These are phyloP conservation scores for Olyra latifolia DNA, from an alignment of 176 grass and related monocot genomes.

Conservation along the genomic window DNA sequence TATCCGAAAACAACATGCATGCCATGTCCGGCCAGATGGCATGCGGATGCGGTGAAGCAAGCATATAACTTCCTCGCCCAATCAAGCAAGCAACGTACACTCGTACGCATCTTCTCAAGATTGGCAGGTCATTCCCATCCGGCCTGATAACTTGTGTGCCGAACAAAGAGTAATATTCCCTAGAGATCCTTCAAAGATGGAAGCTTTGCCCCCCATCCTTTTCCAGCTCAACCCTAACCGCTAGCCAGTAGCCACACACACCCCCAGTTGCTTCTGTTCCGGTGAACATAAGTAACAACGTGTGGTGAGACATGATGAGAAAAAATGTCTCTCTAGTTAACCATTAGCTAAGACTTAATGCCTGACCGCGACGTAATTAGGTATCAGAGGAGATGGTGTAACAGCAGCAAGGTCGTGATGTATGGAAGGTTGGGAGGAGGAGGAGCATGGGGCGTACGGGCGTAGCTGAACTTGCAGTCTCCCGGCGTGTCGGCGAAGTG, in stretches of 20 bases:
- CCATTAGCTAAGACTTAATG: neutral
- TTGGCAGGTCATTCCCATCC: neutral
- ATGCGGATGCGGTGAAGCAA: neutral
- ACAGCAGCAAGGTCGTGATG: neutral
- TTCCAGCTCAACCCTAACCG: neutral
- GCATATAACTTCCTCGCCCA: slow-evolving; percentile 22
- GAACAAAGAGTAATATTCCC: slow-evolving; percentile 1
- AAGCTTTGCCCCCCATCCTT: neutral
- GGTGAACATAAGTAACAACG: neutral
- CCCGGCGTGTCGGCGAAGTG: slow-evolving; percentile 60
- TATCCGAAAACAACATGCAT: too few relatives aligned
- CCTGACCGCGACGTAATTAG: neutral
- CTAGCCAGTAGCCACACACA: neutral
- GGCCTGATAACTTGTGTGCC: too few relatives aligned
- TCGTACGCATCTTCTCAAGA: neutral
- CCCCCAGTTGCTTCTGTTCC: slow-evolving; percentile 25
- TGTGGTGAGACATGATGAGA: neutral
- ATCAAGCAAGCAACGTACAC: neutral
- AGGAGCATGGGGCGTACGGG: slow-evolving; percentile 33
- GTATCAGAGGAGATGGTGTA: neutral
- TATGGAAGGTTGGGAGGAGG: neutral
- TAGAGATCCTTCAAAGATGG: too few relatives aligned
- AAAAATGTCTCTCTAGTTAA: neutral
- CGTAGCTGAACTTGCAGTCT: slow-evolving; percentile 61
- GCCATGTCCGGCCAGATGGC: too few relatives aligned